Conservation (phyloP, 106 monocot species). For the Amphibolis antarctica region DNA sequence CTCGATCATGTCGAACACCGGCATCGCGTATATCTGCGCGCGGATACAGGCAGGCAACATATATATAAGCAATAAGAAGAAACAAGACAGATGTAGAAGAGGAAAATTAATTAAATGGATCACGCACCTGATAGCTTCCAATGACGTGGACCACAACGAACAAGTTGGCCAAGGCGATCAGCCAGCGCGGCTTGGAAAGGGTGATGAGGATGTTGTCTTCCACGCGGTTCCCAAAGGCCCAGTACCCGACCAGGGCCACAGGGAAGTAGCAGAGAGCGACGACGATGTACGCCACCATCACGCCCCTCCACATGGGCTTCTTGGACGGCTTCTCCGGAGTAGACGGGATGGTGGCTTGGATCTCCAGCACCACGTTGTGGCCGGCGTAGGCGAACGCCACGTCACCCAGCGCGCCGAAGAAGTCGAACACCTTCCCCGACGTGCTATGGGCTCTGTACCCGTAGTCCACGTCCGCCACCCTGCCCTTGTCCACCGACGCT, state of each 20-base stretch:
- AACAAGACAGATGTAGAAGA: neutral
- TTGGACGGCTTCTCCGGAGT: slow-evolving; percentile 20
- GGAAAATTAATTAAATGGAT: too few species aligned
- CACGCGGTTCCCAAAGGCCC: slow-evolving; percentile 18
- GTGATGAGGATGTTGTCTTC: slow-evolving; percentile 16
- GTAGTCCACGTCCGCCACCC: neutral
- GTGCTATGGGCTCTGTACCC: neutral
- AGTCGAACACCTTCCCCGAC: slow-evolving; percentile 8
- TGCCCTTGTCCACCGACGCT: neutral
- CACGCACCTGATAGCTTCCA: slow-evolving; percentile 25
- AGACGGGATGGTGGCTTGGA: slow-evolving; percentile 21
- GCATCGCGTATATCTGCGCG: slow-evolving; percentile 17
- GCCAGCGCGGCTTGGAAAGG: slow-evolving; percentile 9
- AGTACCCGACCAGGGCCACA: slow-evolving; percentile 14
- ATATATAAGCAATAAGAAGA: too few species aligned
- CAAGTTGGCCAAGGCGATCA: slow-evolving; percentile 16
- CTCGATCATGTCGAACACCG: slow-evolving; percentile 38
- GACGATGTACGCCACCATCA: slow-evolving; percentile 17
- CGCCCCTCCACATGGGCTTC: slow-evolving; percentile 27
- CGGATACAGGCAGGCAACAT: too few species aligned
- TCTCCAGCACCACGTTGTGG: slow-evolving; percentile 26
- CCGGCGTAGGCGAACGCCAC: slow-evolving; percentile 20
- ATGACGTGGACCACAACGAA: slow-evolving; percentile 22
- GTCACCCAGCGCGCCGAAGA: slow-evolving; percentile 15
- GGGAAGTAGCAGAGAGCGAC: slow-evolving; percentile 23